Evolutionary conservation across 2,329 filamentous ascomycete species (phyloP).

Genomic region (Aspergillus sp.): DNA sequence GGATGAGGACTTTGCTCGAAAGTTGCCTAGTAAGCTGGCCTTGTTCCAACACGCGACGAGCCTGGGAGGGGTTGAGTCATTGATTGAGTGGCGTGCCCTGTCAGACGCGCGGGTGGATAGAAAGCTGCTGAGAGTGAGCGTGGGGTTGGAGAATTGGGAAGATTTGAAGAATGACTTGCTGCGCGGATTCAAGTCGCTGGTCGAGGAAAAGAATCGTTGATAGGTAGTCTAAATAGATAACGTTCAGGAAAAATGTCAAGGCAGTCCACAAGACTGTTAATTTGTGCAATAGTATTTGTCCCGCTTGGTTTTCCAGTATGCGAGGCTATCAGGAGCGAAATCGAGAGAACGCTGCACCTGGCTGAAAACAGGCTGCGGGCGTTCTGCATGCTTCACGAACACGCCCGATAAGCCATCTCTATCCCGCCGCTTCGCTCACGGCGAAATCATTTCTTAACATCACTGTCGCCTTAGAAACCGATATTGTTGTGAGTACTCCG

Average conservation of each 20-base stretch:
- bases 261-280: too few species aligned
- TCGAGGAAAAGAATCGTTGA: background rate
- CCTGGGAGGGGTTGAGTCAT: constrained; percentile 87
- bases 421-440: too few species aligned
- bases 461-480: background rate
- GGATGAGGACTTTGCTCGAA: constrained; percentile 62
- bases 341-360: too few species aligned
- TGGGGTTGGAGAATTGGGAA: constrained; percentile 84
- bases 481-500: background rate
- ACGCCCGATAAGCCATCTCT: too few species aligned
- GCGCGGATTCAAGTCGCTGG: constrained; percentile 59
- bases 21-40: constrained; percentile 74
- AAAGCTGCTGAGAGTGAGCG: constrained; percentile 75
- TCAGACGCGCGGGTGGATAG: constrained; percentile 74
- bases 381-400: too few species aligned
- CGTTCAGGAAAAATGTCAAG: background rate
- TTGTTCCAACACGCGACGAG: constrained; percentile 96
- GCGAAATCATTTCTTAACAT: background rate
- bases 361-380: background rate
- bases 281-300: too few species aligned
- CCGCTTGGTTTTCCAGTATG: too few species aligned
- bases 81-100: constrained; percentile 96
- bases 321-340: too few species aligned
- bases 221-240: background rate
- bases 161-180: constrained; percentile 78